phyloP scores from a whole-genome alignment of 352 stramenopile genomes.

The Globisporangium alternatum region DNA sequence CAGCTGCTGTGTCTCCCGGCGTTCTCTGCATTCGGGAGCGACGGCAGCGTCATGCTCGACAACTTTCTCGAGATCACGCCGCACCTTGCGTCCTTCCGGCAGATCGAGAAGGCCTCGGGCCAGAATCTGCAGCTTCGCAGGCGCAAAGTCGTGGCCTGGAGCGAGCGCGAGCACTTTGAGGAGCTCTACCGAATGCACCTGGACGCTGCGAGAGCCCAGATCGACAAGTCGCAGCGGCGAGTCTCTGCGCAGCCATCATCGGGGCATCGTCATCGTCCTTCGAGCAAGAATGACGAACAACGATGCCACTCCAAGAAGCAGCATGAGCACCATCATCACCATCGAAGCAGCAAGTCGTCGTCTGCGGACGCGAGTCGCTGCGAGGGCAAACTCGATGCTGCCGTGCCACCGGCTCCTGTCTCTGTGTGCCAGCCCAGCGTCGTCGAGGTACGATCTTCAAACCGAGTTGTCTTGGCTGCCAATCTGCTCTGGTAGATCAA shows the following conservation, averaged over 20 bases:
- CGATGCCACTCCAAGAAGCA: conserved; percentile 13
- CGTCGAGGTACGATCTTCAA: conserved; percentile 8
- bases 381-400: not conserved
- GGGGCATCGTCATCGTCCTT: not conserved
- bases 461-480: not conserved
- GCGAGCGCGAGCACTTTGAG: conserved; percentile 48
- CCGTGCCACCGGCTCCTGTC: not conserved
- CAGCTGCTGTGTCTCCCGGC: conserved; percentile 41
- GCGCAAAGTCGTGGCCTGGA: conserved; percentile 51
- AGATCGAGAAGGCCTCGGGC: conserved; percentile 42
- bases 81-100: conserved; percentile 46
- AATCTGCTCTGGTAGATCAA: not conserved
- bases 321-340: conserved; percentile 18
- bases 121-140: conserved; percentile 47
- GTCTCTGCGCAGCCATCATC: conserved; percentile 9
- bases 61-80: conserved; percentile 62
- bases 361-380: not conserved
- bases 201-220: conserved; percentile 22
- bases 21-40: conserved; percentile 58
- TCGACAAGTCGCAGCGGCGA: not conserved
- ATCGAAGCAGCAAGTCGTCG: not conserved
- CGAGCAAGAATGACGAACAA: conserved; percentile 6
- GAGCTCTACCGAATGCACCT: conserved; percentile 47
- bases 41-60: conserved; percentile 57
- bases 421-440: not conserved